Base-by-base conservation (phyloP, 306 rosid species). In the Rosa chinensis region DNA sequence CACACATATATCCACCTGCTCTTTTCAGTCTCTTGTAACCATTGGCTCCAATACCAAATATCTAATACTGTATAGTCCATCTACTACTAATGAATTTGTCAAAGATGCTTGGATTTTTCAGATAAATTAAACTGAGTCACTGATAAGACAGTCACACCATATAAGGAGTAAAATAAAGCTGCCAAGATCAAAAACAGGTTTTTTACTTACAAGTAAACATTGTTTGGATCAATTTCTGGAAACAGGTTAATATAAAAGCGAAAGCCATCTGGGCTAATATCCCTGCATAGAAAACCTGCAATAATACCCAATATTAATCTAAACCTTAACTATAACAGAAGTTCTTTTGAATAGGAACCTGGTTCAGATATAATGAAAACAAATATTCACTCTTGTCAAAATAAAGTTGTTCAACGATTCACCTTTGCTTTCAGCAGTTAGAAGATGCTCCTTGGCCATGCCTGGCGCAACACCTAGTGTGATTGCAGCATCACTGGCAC, bases 371-470 rank as follows among this genome's bases (percentile, higher is more conserved):
- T 32, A 14, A 35, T 43, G 74, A 70, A 47, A 47, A 45, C 3
- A 45, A 45, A 52, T 25, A 70, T 45, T 13, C 43, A 40, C 20
- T 74, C 1, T n/a, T 44, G 56, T 43, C 25, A 55, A 58, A 72
- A 73, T 55, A 58, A 76, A 62, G 76, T 58, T 40, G 49, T 77
- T 42, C 71, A 83, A 75, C 53, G n/a, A 71, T 5, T 12, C 81
- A 92, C 97, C 99, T 85, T 85, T 92, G 90, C 87, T 91, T 89
- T 95, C 99, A 35, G 98, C 99, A 70, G 95, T 82, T 68, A 92
- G 86, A 81, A 95, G 99, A 86, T 95, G 98, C 82, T 95, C 99
- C 87, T 92, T 95, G 53, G 98, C 99, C 98, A 95, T 92, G 83
- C 92, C 93, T 66, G 98, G 99, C 53, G 98, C 99, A 80, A 95